A percentile compares a stretch with the other conserved stretches of the same genome.
Evolutionary conservation across 768 basidiomycete species (phyloP).

Genomic region (Boletus reticulatus): DNA sequence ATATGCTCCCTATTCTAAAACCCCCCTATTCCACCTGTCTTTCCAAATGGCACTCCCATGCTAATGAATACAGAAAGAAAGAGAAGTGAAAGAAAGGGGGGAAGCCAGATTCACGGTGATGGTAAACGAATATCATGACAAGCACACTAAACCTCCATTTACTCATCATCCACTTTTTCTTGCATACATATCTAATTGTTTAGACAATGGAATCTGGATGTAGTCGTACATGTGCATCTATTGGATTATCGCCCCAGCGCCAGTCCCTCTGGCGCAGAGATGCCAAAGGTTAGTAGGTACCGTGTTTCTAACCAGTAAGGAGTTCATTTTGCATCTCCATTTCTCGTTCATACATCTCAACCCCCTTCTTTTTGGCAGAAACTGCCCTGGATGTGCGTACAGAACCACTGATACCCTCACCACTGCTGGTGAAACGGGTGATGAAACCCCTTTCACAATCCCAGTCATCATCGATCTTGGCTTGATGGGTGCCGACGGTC

Average conservation of each 20-base stretch:
- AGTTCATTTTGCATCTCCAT: neutral
- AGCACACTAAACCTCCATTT: neutral
- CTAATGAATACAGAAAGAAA: neutral
- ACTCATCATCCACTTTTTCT: neutral
- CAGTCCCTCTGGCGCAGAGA: no score
- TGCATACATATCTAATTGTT: neutral
- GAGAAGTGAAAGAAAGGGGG: neutral
- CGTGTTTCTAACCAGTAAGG: constrained; percentile 24
- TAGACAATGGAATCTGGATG: neutral
- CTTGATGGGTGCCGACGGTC: constrained; percentile 27
- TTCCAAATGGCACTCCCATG: neutral
- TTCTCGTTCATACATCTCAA: neutral
- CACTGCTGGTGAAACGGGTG: constrained; percentile 20
- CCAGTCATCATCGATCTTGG: constrained; percentile 28
- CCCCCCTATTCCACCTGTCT: constrained; percentile 1
- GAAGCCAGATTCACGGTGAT: neutral
- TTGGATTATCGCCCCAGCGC: no score
- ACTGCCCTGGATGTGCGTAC: constrained; percentile 28
- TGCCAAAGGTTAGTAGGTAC: no score
- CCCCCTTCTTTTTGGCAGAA: constrained; percentile 5
- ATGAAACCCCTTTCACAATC: constrained; percentile 18
- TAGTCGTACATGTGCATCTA: neutral
- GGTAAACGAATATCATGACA: constrained; percentile 8
- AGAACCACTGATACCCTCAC: constrained; percentile 23
- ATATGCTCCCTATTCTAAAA: constrained; percentile 3